phyloP scores from a whole-genome alignment of 441 rosid genomes.

The Geranium incanum region DNA sequence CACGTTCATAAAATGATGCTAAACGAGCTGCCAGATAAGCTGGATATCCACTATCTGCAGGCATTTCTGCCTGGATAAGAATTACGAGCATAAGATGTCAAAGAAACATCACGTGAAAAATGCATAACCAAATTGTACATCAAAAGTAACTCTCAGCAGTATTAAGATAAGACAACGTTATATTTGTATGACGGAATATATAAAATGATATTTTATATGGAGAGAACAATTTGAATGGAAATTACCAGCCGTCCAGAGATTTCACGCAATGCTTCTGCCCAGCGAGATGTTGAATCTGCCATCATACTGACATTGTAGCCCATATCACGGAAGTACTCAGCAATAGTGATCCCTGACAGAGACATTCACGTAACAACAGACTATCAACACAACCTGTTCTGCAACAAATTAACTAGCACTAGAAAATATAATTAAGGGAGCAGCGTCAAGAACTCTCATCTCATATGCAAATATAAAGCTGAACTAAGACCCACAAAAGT shows the following conservation, averaged over 20 bases:
- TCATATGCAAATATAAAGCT: background rate
- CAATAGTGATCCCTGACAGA: constrained; percentile 75
- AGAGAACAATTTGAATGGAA: background rate
- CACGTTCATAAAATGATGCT: constrained; percentile 98
- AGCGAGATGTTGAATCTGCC: constrained; percentile 99
- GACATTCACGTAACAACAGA: constrained; percentile 16
- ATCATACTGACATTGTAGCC: constrained; percentile 99
- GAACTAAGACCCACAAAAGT: background rate
- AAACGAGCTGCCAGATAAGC: constrained; percentile 97
- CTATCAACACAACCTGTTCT: constrained; percentile 8
- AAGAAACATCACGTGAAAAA: constrained; percentile 26
- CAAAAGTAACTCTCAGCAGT: background rate
- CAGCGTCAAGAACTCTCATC: background rate
- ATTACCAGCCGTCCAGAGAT: constrained; percentile 78
- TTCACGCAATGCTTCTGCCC: constrained; percentile 99
- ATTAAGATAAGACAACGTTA: background rate
- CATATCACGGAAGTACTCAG: constrained; percentile 99
- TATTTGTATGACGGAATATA: background rate
- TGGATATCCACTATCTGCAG: constrained; percentile 99
- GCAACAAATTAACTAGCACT: background rate
- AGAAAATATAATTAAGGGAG: background rate
- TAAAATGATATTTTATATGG: background rate
- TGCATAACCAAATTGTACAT: background rate
- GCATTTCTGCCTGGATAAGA: constrained; percentile 91
- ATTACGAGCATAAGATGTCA: constrained; percentile 14